Conservation (phyloP, 2,329 filamentous ascomycete species). For the Cladosporium colombiae region DNA sequence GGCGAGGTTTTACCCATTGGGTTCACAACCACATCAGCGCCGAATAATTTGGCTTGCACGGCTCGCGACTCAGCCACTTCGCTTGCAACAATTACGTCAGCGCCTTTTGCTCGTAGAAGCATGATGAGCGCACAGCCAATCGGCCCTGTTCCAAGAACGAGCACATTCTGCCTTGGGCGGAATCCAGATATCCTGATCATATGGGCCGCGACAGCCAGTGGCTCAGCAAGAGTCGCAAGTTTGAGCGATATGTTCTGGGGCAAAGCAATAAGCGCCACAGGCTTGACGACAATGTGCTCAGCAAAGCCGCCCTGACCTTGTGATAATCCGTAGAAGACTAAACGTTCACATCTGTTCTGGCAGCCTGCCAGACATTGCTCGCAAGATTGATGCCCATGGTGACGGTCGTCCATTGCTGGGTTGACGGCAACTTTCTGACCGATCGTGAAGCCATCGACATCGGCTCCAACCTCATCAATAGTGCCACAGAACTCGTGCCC, state of each 20-base stretch:
- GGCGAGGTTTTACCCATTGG: conserved; percentile 2
- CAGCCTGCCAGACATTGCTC: conserved; percentile 20
- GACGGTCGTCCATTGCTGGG: conserved; percentile 23
- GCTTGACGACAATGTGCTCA: conserved; percentile 31
- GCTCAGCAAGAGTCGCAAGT: conserved; percentile 23
- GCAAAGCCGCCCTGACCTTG: conserved; percentile 32
- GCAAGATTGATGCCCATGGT: conserved; percentile 17
- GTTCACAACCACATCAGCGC: conserved; percentile 23
- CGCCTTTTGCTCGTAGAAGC: conserved; percentile 21
- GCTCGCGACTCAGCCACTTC: conserved; percentile 20
- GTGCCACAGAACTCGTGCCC: conserved; percentile 26
- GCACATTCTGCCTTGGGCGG: conserved; percentile 19
- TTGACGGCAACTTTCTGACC: conserved; percentile 25
- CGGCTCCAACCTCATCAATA: conserved; percentile 27
- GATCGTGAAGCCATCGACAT: conserved; percentile 11
- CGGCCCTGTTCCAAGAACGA: conserved; percentile 24
- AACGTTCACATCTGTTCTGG: conserved; percentile 19
- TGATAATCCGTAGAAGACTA: conserved; percentile 20
- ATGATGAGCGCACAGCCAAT: conserved; percentile 24
- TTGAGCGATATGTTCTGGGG: conserved; percentile 19
- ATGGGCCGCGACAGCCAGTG: conserved; percentile 24
- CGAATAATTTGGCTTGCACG: conserved; percentile 20
- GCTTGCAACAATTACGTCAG: conserved; percentile 21
- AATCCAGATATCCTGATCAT: conserved; percentile 16
- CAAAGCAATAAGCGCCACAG: conserved; percentile 20